Evolutionary conservation across 257 asterid genomes (phyloP), one percentile per base, ranked within the genome.

Genomic region (Phtheirospermum japonicum): DNA sequence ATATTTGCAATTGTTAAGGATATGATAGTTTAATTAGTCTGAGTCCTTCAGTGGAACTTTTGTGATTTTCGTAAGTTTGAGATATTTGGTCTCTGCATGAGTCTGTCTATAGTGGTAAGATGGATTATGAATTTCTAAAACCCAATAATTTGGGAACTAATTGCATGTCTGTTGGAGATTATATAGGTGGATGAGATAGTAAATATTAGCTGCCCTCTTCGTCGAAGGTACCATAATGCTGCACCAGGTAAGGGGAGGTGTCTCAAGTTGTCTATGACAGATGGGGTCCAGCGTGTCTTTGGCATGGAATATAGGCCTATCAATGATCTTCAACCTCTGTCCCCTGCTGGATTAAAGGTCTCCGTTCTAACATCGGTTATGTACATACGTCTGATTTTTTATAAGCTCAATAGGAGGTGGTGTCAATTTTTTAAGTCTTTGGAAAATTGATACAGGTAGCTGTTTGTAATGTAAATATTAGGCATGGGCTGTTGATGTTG

Each of bases 271-370:
- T 89, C 95, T 34, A 85, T 93, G 92, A 93, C 95, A 0, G 99
- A 93, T 85, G 99, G 99, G 17, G 76, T 82, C 36, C 99, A 87
- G 66, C 94, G 87, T 16, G 88, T 92, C 69, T 89, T 86, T 79
- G 99, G 89, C 74, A 92, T 89, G 91, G 99, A 92, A 80, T 92
- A 92, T 76, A 83, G 97, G 71, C 87, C 96, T 16, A 80, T 89
- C 70, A 80, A 85, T 68, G 91, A 82, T 77, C 90, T 92, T 70
- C 86, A 82, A 32, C 81, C 80, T 73, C 72, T 88, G 56, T 66
- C 91, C 52, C 88, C 85, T 30, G 82, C 99, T 64, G 99, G 99
- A 45, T 37, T 89, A 63, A 92, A 92, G 99, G 98, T 91, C 23
- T 51, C 46, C 39, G 0, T 63, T 69, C 53, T 48, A 14, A 58